Percentiles rank a stretch among this genome's conserved stretches.
These are phyloP conservation scores for Pyricularia grisea DNA, from an alignment of 2,329 filamentous ascomycete genomes.

Conservation along the genomic window DNA sequence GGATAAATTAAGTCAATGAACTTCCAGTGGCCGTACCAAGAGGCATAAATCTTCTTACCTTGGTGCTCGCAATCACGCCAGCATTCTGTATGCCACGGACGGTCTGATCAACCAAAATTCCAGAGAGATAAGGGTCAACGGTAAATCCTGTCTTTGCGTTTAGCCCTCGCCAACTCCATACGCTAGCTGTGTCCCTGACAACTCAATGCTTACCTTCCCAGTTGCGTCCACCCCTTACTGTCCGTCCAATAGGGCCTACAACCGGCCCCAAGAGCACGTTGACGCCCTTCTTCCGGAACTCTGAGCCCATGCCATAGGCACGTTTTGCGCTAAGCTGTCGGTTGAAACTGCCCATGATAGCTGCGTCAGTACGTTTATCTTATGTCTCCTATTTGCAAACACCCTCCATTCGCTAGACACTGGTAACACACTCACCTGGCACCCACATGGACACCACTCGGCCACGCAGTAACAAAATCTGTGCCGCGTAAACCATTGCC, in stretches of 20 bases:
- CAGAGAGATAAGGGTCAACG: constrained; percentile 53
- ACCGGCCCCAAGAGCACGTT: constrained; percentile 73
- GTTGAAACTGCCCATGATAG: constrained; percentile 48
- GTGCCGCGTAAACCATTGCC: constrained; percentile 32
- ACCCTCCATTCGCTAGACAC: neutral
- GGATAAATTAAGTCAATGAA: constrained; percentile 24
- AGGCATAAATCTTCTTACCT: constrained; percentile 21
- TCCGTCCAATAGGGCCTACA: constrained; percentile 54
- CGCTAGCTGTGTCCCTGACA: neutral
- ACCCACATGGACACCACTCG: constrained; percentile 30
- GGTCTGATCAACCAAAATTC: constrained; percentile 35
- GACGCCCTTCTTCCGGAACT: constrained; percentile 69
- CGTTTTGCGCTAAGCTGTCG: constrained; percentile 57
- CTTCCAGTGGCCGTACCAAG: neutral
- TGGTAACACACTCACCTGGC: constrained; percentile 18
- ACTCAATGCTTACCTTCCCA: constrained; percentile 34
- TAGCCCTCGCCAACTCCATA: neutral
- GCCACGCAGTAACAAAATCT: constrained; percentile 32
- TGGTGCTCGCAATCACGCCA: constrained; percentile 61
- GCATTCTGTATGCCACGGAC: constrained; percentile 60
- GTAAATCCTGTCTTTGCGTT: constrained; percentile 22
- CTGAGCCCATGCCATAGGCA: constrained; percentile 64
- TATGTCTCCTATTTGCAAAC: neutral
- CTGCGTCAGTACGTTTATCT: neutral
- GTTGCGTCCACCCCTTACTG: constrained; percentile 52